Evolutionary conservation across 2,329 filamentous ascomycete species (phyloP), one percentile per base, ranked within the genome.

Genomic region (Penicillium sclerotigenum): DNA sequence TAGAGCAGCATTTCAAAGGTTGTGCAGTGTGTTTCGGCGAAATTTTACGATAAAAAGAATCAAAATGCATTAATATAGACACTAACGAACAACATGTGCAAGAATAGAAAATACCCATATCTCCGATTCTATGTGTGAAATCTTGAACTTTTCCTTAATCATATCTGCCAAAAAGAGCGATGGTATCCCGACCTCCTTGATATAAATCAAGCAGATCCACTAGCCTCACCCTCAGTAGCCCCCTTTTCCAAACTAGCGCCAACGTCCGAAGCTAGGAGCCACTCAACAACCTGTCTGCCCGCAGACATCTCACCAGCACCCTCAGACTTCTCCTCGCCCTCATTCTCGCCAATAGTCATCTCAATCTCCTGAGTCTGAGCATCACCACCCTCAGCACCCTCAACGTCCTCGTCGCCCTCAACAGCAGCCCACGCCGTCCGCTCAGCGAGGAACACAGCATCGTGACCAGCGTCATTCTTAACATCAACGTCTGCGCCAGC

Each of bases 401-500:
- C 58, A 6, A 60, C 62, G 5, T 64, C 64, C 26, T 67, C 48
- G 2, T 52, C 33, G 11, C 41, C 68, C 4, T 88, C 84, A 7
- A 85, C 80, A 50, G 85, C 81, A 52, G 79, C 78, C 78, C 89
- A 86, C 64, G 87, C 84, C 60, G 86, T 84, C 63, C 88, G 81
- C 71, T 89, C 84, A 16, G 89, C 88, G 63, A 91, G 78, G 65
- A 91, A 90, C 2, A 91, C 78, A 3, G 88, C 85, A 65, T 92
- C 88, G 66, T 96, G 90, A 28, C 95, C 91, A 46, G 89, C 89
- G 69, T 87, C 84, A 71, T 97, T 97, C 68, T 87, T 87, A 31
- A 91, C 77, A 11, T 86, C 86, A 5, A 91, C 86, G 56, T 91
- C 87, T 1, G 91, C 91, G 2, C 91, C 91, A 3, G 85, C 80